Evolutionary conservation across 2,329 filamentous ascomycete species (phyloP).

Genomic region (Hypocreales sp.): DNA sequence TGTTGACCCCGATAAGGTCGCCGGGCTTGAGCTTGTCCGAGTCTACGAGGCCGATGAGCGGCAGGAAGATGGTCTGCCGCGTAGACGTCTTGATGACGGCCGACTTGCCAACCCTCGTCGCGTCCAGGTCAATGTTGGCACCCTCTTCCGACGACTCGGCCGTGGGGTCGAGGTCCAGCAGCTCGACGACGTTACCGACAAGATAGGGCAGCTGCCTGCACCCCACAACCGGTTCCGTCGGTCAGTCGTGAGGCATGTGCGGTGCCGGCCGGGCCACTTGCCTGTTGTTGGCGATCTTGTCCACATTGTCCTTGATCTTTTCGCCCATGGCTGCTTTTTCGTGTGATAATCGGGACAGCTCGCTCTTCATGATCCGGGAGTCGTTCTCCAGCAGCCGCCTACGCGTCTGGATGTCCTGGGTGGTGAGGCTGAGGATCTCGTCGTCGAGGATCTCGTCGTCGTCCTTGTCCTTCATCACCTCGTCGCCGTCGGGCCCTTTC

Average conservation of each 20-base stretch:
- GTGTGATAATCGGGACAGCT: slow-evolving; percentile 83
- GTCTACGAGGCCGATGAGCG: slow-evolving; percentile 91
- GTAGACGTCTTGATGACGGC: slow-evolving; percentile 99
- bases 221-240: too few species aligned
- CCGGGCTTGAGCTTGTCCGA: slow-evolving; percentile 88
- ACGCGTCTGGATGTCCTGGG: slow-evolving; percentile 85
- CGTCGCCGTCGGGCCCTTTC: slow-evolving; percentile 52
- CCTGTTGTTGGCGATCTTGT: slow-evolving; percentile 99
- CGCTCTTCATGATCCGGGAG: slow-evolving; percentile 96
- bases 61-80: slow-evolving; percentile 94
- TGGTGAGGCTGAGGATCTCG: slow-evolving; percentile 84
- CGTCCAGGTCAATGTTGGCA: slow-evolving; percentile 95
- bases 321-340: slow-evolving; percentile 94
- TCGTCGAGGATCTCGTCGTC: slow-evolving; percentile 68
- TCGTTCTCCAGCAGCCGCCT: slow-evolving; percentile 92
- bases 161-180: slow-evolving; percentile 89
- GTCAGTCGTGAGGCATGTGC: too few species aligned
- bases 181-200: slow-evolving; percentile 94
- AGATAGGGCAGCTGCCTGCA: slow-evolving; percentile 89
- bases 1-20: slow-evolving; percentile 96
- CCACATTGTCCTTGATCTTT: slow-evolving; percentile 97
- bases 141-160: slow-evolving; percentile 94
- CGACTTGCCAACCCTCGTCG: slow-evolving; percentile 90
- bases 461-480: slow-evolving; percentile 80
- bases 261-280: too few species aligned